These are phyloP conservation scores for Nicotiana benthamiana DNA, from an alignment of 257 asterid species.

Conservation along the genomic window DNA sequence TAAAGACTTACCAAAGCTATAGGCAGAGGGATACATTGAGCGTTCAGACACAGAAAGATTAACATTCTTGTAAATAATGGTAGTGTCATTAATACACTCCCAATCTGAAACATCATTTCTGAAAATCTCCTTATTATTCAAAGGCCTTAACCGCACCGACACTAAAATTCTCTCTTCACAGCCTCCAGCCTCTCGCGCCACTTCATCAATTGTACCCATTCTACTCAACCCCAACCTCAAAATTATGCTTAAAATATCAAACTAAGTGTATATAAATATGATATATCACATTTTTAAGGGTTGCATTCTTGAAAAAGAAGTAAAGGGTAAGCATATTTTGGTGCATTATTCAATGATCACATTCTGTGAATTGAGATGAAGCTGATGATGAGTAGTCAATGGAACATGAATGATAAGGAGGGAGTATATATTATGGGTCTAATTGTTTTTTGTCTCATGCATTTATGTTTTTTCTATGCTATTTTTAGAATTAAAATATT, in stretches of 20 bases:
- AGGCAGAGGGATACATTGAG: constrained; percentile 75
- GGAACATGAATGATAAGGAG: constrained; percentile 30
- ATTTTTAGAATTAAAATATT: neutral
- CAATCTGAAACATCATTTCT: constrained; percentile 86
- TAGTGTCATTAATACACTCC: constrained; percentile 83
- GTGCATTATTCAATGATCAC: neutral
- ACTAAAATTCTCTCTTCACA: constrained; percentile 73
- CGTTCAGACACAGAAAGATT: constrained; percentile 65
- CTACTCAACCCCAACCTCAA: neutral
- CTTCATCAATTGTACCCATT: constrained; percentile 27
- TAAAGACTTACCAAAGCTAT: constrained; percentile 64
- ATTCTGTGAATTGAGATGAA: constrained; percentile 17
- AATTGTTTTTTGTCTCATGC: constrained; percentile 49
- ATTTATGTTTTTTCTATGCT: constrained; percentile 23
- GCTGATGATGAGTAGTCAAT: constrained; percentile 38
- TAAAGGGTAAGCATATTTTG: neutral
- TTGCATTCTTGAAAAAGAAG: neutral
- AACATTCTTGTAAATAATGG: constrained; percentile 68
- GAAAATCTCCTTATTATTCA: constrained; percentile 61
- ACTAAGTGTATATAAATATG: too few relatives aligned
- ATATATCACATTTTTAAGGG: neutral
- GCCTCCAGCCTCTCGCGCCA: constrained; percentile 15
- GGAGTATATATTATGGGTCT: constrained; percentile 7
- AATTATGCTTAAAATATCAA: neutral
- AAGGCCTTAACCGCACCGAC: constrained; percentile 89